Base-by-base conservation (phyloP, 148 eudicot genomes). In the Selenicereus undatus region DNA sequence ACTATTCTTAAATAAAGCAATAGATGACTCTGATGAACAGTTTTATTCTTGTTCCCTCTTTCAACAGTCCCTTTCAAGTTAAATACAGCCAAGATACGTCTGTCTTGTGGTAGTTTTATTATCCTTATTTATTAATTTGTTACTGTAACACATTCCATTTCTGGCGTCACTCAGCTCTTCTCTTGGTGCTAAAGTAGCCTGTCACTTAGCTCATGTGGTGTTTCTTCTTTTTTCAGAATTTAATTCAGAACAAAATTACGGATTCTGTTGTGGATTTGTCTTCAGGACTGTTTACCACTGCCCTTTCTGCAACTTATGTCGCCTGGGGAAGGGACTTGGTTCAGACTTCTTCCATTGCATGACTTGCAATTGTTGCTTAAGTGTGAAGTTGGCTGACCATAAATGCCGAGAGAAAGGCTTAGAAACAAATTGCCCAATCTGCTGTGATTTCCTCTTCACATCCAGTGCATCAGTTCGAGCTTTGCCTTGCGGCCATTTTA, bases 401-500 rank as follows among this genome's bases (percentile, higher is more conserved):
- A 94, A 91, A 86, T 94, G 98, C 84, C 85, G 90, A 81, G 97
- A 94, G 85, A 94, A 94, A 82, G 86, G 98, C 82, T 82, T 94
- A 77, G 98, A 94, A 83, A 91, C 95, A 74, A 93, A 94, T 79
- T 94, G 98, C 82, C 98, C 98, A 3, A 94, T 94, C 58, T 94
- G 98, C 87, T 94, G 97, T 83, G 98, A 94, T 70, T 91, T 91
- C 82, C 87, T 94, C 74, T 94, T 94, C 85, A 94, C 98, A 50
- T 94, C 98, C 50, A 94, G 97, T 84, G 92, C 88, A 77, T 85
- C 91, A 43, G 93, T 94, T 75, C 87, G 97, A 87, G 92, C 91
- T 72, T 91, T 94, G 76, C 95, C 97, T 20, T 94, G 98, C 84
- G 98, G 98, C 54, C 98, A 94, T 91, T 94, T 80, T 82, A 94